These are phyloP conservation scores for Cokeromyces recurvatus DNA, from an alignment of 371 early-diverging fungal species.

Conservation along the genomic window DNA sequence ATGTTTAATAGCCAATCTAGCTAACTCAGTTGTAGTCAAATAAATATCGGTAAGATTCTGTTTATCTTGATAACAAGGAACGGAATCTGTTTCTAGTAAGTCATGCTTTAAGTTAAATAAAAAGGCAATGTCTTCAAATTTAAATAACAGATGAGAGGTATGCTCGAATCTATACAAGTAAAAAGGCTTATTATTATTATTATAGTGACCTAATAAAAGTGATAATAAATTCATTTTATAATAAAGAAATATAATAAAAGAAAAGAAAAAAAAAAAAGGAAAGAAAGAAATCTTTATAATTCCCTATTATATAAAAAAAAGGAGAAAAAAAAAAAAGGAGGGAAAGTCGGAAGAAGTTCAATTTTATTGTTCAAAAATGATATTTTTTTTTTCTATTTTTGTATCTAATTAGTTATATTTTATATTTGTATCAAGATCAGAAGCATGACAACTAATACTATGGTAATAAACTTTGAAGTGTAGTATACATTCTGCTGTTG, in stretches of 20 bases:
- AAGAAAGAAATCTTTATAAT: neutral
- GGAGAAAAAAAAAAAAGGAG: neutral
- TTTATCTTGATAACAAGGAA: neutral
- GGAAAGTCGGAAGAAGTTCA: too few relatives aligned
- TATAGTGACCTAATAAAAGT: slow-evolving; percentile 13
- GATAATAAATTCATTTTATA: slow-evolving; percentile 8
- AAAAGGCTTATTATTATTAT: slow-evolving; percentile 1
- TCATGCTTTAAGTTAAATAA: slow-evolving; percentile 3
- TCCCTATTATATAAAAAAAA: slow-evolving; percentile 1
- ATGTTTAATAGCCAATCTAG: slow-evolving; percentile 8
- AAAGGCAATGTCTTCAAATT: slow-evolving; percentile 2
- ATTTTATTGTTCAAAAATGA: too few relatives aligned
- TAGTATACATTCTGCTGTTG: too few relatives aligned
- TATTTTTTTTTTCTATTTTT: too few relatives aligned
- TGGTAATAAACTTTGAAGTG: too few relatives aligned
- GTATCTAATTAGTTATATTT: too few relatives aligned
- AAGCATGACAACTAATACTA: too few relatives aligned
- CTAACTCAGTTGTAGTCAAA: slow-evolving; percentile 5
- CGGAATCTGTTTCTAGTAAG: neutral
- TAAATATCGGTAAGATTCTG: neutral
- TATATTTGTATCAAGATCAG: too few relatives aligned
- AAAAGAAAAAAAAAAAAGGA: neutral
- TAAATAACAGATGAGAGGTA: slow-evolving; percentile 5
- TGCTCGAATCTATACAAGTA: slow-evolving; percentile 3
- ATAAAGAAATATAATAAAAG: neutral